Evolutionary conservation across 768 basidiomycete genomes (phyloP), one percentile per base, ranked within the genome.

Genomic region (Rhodotorula babjevae): DNA sequence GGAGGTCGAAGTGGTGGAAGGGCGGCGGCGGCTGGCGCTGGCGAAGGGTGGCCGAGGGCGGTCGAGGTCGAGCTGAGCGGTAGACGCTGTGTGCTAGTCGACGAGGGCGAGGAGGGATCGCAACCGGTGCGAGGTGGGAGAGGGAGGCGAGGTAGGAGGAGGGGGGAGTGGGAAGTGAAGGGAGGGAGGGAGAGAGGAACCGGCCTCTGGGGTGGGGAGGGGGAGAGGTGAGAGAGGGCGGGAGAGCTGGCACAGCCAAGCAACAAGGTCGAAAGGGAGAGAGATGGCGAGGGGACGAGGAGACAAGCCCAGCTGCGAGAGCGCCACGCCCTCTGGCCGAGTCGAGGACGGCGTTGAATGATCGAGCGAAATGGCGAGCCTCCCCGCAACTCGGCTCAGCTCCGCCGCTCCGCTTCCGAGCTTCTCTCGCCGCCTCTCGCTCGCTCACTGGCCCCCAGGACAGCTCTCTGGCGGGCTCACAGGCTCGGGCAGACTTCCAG

Each of bases 131-230:
- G 46, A 40, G 50, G 42, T 31, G 55, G 49, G 31, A 7, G 21
- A 21, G 33, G 19, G 49, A 7, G 21, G 23, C 25, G 19, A 33
- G n/a, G 25, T 27, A 55, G 14, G 46, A 31, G 23, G 40, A 47
- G 33, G 47, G 31, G 7, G 47, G 47, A 49, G 29, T n/a, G 33
- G 52, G 44, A 33, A 65, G 62, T 44, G 61, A 63, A 44, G 60
- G 58, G 55, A 46, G 53, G 62, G 62, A 68, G 67, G 61, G 56
- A 69, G 66, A 65, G 67, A 68, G 63, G 56, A 59, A 46, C 73
- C 73, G 55, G 73, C 50, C 73, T 56, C 52, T 4, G 52, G 63
- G 12, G 31, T 10, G 23, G 46, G 59, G 63, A 57, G 9, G 7
- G 4, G 56, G 33, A 19, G 3, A 15, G 61, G 44, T 46, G 44